Conservation (phyloP, 768 basidiomycete genomes). For the Crepidotus variabilis region DNA sequence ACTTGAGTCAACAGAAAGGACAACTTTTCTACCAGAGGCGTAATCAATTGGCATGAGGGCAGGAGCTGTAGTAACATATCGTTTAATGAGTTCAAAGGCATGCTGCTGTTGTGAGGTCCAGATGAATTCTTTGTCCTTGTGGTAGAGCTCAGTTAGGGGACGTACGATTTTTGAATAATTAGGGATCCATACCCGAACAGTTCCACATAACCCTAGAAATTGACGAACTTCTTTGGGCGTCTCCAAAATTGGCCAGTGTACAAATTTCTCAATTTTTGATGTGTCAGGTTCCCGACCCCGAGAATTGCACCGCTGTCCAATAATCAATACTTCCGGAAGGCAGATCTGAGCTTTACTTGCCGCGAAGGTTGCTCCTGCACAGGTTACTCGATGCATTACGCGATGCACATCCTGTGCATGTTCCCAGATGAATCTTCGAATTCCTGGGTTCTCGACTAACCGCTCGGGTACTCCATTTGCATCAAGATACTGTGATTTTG, state of each 20-base stretch:
- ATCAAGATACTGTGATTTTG: constrained; percentile 23
- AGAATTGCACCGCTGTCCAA: constrained; percentile 35
- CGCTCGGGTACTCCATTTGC: constrained; percentile 16
- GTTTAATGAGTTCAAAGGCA: constrained; percentile 22
- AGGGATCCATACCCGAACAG: constrained; percentile 20
- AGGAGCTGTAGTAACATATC: constrained; percentile 16
- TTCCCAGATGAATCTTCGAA: constrained; percentile 36
- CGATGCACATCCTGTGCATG: constrained; percentile 27
- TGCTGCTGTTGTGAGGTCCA: constrained; percentile 21
- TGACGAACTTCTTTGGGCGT: constrained; percentile 26
- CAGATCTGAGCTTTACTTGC: constrained; percentile 30
- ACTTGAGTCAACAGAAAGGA: constrained; percentile 29
- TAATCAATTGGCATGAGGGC: constrained; percentile 26
- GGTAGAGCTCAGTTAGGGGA: constrained; percentile 15
- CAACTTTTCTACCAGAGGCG: constrained; percentile 14
- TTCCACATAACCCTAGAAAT: constrained; percentile 25
- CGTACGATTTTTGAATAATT: constrained; percentile 16
- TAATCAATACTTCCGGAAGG: constrained; percentile 19
- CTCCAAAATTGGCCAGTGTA: constrained; percentile 18
- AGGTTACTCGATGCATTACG: constrained; percentile 25
- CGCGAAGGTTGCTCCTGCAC: constrained; percentile 29
- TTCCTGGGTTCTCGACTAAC: constrained; percentile 22
- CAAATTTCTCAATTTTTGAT: constrained; percentile 11
- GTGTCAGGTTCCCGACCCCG: constrained; percentile 25
- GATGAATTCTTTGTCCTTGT: constrained; percentile 22